Base-by-base conservation (phyloP, 2,329 filamentous ascomycete genomes). In the Nectriaceae sp. region DNA sequence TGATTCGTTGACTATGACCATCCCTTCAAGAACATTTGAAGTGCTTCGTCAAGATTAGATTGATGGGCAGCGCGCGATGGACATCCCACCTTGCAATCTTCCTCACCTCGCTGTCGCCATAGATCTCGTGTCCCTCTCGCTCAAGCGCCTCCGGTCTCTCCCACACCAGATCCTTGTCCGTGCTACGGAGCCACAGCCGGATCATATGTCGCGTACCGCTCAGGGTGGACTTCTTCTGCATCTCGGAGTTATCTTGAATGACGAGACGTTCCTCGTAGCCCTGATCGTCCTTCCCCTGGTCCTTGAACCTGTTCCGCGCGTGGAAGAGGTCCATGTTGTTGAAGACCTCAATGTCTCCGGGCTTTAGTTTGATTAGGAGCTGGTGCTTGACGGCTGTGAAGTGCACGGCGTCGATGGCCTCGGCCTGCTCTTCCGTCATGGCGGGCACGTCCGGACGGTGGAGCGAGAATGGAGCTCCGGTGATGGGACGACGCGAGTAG, bases 351-450 rank as follows among this genome's bases (percentile, higher is more conserved):
- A 39, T 10, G 21, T 39, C 37, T 5, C 37, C 37, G 4, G 40
- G 49, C 3, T 56, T 55, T 2, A 50, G 47, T 1, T 19, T 51
- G 0, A 46, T 53, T 1, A 47, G 54, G 13, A 21, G 4, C n/a
- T 4, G 5, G 19, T 38, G 15, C 8, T 4, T 13, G 4, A 4
- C 16, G 16, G 36, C 36, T 13, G 36, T 38, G 36, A 38, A 38
- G 13, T 38, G 36, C 4, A 38, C 36, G 5, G 16, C 16, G 19
- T 38, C 36, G 36, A 38, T 4, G 16, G 36, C 16, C 16, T 38
- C 36, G 10, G 36, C 36, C 19, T 38, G 36, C 4, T 4, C 36
- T 20, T 38, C 36, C 4, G 36, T 38, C 36, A 38, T 19, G 15
- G 36, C 36, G 5, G 36, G 36, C 4, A 38, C 19, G 5, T 20